Evolutionary conservation across 2,329 filamentous ascomycete genomes (phyloP).

Genomic region (Teratosphaeria pseudoeucalypti): DNA sequence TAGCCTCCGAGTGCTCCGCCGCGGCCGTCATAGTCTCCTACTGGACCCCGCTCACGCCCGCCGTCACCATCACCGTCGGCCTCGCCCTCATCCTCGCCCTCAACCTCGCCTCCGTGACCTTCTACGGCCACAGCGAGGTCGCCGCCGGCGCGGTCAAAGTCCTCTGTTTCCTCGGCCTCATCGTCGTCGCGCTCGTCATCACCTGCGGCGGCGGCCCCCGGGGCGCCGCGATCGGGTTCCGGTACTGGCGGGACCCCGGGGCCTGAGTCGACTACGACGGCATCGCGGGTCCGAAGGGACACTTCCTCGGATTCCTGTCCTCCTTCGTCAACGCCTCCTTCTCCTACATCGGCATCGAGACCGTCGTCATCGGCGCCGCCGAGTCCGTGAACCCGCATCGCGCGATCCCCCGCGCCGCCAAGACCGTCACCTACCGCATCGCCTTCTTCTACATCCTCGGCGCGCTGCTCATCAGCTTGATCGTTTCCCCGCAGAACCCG

Average conservation of each 20-base stretch:
- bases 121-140: constrained; percentile 40
- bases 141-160: constrained; percentile 37
- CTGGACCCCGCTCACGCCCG: constrained; percentile 15
- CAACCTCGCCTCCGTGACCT: constrained; percentile 7
- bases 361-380: constrained; percentile 9
- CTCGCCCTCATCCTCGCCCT: constrained; percentile 5
- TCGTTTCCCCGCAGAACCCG: constrained; percentile 2
- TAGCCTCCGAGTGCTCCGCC: constrained; percentile 14
- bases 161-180: constrained; percentile 19
- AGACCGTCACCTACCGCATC: constrained; percentile 6
- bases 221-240: constrained; percentile 31
- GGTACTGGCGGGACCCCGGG: constrained; percentile 32
- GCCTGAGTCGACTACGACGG: constrained; percentile 25
- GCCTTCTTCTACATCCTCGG: constrained; percentile 14
- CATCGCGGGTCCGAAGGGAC: constrained; percentile 20
- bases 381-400: constrained; percentile 8
- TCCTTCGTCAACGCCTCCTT: constrained; percentile 9
- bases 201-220: constrained; percentile 29
- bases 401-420: constrained; percentile 4
- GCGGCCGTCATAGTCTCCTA: constrained; percentile 15
- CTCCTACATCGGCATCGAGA: constrained; percentile 8
- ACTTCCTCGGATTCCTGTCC: constrained; percentile 31
- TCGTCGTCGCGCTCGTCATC: constrained; percentile 16
- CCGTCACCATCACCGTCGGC: constrained; percentile 15
- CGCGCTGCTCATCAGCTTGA: constrained; percentile 4